Base-by-base conservation (phyloP, 371 early-diverging fungal species). In the Haplosporangium sp. region DNA sequence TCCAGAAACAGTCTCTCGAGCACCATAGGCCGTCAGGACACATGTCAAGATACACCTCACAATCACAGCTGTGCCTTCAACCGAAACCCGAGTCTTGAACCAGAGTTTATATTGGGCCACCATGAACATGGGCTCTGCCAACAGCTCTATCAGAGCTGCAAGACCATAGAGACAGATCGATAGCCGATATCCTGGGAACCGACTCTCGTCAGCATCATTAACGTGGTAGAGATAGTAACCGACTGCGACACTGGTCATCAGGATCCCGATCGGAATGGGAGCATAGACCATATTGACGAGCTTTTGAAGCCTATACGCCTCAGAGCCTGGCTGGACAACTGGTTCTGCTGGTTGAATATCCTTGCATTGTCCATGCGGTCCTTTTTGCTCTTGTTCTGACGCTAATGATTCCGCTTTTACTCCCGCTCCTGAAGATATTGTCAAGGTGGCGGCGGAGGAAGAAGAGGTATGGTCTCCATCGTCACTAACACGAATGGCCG, bases 121-220 rank as follows among this genome's bases (percentile, higher is more conserved):
- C 23, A 95, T 87, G 83, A 89, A 96, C 23, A 96, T 69, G 1
- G 98, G 98, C 73, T 97, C 97, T 7, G 90, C 86, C 5, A 86
- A 42, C 11, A 97, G 73, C 71, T 97, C 97, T 13, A 92, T 62
- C 62, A 92, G 82, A 1, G 95, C 92, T 0, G 93, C 89, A 18
- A 86, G 36, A 13, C 93, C 87, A 69, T 94, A 97, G 29, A 94
- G 41, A 1, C 80, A 52, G 13, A 90, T 83, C 37, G 91, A 85
- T 0, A 81, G 69, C 40, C 79, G 81, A 71, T 84, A 89, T 42
- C 74, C 83, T 23, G 85, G 85, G 54, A 82, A 80, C n/a, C 46
- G 58, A n/a, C 40, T 18, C 2, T 81, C 72, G 12, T 73, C 69
- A 10, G 66, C 43, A 5, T 67, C 68, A 64, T 84, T 69, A 37